phyloP scores from a whole-genome alignment of 2,329 filamentous ascomycete genomes.

The Amesomyces nigricolor region DNA sequence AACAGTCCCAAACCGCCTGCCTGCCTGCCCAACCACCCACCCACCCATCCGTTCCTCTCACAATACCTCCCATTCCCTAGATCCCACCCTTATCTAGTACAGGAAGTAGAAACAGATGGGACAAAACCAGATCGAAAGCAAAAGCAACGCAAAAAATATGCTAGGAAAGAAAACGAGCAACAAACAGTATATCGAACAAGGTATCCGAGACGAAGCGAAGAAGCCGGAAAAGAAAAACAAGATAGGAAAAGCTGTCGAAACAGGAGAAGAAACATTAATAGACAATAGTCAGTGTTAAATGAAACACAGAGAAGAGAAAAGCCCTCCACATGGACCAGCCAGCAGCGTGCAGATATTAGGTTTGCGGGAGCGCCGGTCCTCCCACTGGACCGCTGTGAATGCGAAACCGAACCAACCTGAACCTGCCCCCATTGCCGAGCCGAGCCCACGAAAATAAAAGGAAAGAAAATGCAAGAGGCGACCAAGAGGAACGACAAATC shows the following conservation, averaged over 20 bases:
- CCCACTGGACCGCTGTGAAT: constrained; percentile 31
- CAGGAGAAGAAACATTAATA: constrained; percentile 19
- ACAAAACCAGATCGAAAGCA: constrained; percentile 16
- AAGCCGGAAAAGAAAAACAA: constrained; percentile 9
- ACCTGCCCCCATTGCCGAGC: constrained; percentile 38
- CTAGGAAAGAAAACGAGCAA: constrained; percentile 22
- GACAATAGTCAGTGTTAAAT: constrained; percentile 20
- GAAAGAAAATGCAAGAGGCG: constrained; percentile 26
- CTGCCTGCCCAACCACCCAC: constrained; percentile 7
- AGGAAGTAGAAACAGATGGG: constrained; percentile 25
- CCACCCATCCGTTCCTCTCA: constrained; percentile 10
- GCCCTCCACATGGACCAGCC: constrained; percentile 47
- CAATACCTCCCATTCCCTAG: constrained; percentile 14
- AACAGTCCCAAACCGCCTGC: constrained; percentile 8
- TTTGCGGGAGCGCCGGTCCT: constrained; percentile 33
- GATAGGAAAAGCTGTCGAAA: constrained; percentile 12
- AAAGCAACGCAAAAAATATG: constrained; percentile 26
- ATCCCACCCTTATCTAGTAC: constrained; percentile 26
- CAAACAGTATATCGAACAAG: constrained; percentile 32
- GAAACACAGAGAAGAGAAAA: constrained; percentile 25
- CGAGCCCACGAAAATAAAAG: constrained; percentile 33
- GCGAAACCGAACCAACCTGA: constrained; percentile 33
- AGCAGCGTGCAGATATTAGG: constrained; percentile 45
- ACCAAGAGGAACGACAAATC: constrained; percentile 24
- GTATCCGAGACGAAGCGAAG: constrained; percentile 25